A percentile compares a stretch with the other conserved stretches of the same genome.
Conservation (phyloP, 140 eudicot genomes). For the Oenanthe javanica region DNA sequence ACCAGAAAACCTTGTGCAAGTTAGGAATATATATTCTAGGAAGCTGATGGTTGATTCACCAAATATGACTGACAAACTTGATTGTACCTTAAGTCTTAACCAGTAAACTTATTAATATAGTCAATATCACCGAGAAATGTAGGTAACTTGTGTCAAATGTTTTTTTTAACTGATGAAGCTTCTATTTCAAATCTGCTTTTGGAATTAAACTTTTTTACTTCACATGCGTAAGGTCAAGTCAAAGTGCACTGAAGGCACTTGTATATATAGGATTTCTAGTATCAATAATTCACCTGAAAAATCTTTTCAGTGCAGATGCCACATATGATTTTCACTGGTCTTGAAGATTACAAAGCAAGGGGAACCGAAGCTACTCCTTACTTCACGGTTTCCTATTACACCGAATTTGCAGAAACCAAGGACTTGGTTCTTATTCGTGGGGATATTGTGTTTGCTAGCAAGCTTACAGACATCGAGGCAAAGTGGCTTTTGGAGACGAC, state of each 20-base stretch:
- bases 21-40: not conserved
- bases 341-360: conserved; percentile 96
- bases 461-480: conserved; percentile 64
- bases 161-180: not conserved
- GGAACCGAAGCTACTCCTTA: conserved; percentile 94
- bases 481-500: conserved; percentile 68
- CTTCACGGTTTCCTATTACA: conserved; percentile 71
- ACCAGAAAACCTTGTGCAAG: not conserved
- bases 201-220: not conserved
- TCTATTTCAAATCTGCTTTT: not conserved
- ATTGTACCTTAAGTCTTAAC: not conserved
- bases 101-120: not conserved
- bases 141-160: not conserved
- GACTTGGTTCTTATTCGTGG: conserved; percentile 81
- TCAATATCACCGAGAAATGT: not conserved
- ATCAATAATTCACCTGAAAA: not conserved
- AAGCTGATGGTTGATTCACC: not conserved
- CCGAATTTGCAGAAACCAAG: conserved; percentile 77
- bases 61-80: not conserved
- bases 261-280: not conserved
- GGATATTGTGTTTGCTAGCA: conserved; percentile 77
- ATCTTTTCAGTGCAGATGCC: conserved; percentile 67
- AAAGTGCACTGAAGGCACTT: not conserved
- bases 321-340: conserved; percentile 82
- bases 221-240: not conserved